phyloP scores from a whole-genome alignment of 129 eudicot species.

The Erigeron canadensis region DNA sequence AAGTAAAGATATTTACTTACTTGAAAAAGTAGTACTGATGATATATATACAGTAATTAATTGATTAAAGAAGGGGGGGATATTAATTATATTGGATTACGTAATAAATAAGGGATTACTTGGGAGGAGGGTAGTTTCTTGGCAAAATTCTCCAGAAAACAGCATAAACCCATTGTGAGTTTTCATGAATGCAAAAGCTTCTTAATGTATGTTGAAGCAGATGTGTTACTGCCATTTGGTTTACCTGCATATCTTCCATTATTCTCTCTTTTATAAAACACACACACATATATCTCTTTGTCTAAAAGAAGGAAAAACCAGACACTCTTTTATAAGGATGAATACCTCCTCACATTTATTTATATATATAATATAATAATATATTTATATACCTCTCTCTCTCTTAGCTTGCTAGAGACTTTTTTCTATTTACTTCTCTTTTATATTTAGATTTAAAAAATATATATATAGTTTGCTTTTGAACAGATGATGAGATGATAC shows the following conservation, averaged over 20 bases:
- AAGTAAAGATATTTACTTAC: background rate
- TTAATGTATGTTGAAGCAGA: slow-evolving; percentile 95
- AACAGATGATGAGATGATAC: background rate
- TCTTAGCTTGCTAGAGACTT: too few species aligned
- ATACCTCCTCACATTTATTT: background rate
- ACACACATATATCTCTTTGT: slow-evolving; percentile 16
- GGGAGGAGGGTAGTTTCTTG: slow-evolving; percentile 99
- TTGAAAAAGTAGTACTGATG: too few species aligned
- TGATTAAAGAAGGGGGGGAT: too few species aligned
- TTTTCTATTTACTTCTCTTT: slow-evolving; percentile 43
- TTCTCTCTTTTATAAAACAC: slow-evolving; percentile 10
- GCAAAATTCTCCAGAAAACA: slow-evolving; percentile 98
- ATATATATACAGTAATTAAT: too few species aligned
- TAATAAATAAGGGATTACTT: too few species aligned
- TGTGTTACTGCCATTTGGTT: slow-evolving; percentile 89
- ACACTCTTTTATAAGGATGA: background rate
- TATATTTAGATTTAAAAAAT: too few species aligned
- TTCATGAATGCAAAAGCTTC: slow-evolving; percentile 90
- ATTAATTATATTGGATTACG: too few species aligned
- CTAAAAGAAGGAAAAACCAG: background rate
- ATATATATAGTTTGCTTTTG: too few species aligned
- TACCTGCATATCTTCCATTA: slow-evolving; percentile 81
- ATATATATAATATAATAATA: too few species aligned
- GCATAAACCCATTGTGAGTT: slow-evolving; percentile 99
- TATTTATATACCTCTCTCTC: too few species aligned